phyloP scores from a whole-genome alignment of 2,329 filamentous ascomycete species.

The Ophiocordyceps camponoti-leonardi region DNA sequence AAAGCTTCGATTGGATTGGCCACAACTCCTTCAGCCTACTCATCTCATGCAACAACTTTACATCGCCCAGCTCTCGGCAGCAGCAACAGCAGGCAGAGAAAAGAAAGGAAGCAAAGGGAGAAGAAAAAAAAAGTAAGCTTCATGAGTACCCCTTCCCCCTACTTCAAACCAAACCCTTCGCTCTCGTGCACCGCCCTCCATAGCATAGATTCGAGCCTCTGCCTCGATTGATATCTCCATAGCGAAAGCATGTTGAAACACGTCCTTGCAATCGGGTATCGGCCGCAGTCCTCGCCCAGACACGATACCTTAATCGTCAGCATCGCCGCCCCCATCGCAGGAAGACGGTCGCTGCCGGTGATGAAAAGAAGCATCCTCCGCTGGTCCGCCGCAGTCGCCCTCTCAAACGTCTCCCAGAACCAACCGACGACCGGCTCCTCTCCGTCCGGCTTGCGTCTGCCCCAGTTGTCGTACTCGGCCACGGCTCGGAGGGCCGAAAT shows the following conservation, averaged over 20 bases:
- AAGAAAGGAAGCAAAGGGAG: neutral
- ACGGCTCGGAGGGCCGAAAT: constrained; percentile 59
- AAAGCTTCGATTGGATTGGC: too few species aligned
- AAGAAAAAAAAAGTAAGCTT: neutral
- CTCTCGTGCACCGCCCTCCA: constrained; percentile 83
- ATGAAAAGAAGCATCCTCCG: constrained; percentile 71
- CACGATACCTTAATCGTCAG: constrained; percentile 61
- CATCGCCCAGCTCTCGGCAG: too few species aligned
- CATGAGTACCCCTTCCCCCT: neutral
- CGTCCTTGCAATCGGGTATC: constrained; percentile 74
- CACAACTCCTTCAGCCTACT: too few species aligned
- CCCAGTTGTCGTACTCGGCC: constrained; percentile 72
- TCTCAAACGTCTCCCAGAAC: constrained; percentile 77
- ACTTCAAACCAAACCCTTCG: constrained; percentile 84
- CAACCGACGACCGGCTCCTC: constrained; percentile 54
- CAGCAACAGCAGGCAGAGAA: too few species aligned
- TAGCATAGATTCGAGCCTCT: constrained; percentile 52
- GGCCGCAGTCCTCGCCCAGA: constrained; percentile 53
- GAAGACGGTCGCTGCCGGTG: constrained; percentile 79
- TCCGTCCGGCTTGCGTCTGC: constrained; percentile 32
- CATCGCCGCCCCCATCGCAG: constrained; percentile 70
- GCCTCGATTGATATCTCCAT: constrained; percentile 50
- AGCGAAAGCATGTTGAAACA: constrained; percentile 79
- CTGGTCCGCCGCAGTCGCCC: constrained; percentile 49
- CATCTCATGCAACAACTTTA: too few species aligned